Conservation (phyloP, 441 rosid genomes). For the Erodium trifolium region DNA sequence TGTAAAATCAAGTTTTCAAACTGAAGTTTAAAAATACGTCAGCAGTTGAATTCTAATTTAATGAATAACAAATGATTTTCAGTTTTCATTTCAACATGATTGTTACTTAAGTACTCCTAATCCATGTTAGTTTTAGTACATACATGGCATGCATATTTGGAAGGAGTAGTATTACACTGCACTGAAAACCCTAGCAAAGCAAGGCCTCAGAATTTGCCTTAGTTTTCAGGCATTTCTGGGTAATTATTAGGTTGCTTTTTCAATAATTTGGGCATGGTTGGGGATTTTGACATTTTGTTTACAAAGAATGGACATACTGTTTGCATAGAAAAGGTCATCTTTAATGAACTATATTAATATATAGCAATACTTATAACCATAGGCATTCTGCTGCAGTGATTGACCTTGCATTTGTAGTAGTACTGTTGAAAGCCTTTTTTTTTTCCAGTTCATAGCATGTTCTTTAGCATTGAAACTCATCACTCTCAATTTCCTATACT, state of each 20-base stretch:
- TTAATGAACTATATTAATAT: neutral
- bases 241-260: slow-evolving; percentile 1
- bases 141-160: no score
- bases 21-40: no score
- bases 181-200: slow-evolving; percentile 39
- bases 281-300: slow-evolving; percentile 3
- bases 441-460: neutral
- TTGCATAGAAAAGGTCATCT: neutral
- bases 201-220: slow-evolving; percentile 19
- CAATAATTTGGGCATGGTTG: slow-evolving; percentile 8
- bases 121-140: neutral
- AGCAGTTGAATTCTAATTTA: no score
- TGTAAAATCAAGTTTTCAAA: no score
- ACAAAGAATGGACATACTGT: neutral
- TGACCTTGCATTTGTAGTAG: neutral
- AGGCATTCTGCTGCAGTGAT: neutral
- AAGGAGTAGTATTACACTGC: neutral
- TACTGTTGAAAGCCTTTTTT: neutral
- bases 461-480: neutral
- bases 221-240: slow-evolving; percentile 11
- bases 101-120: no score
- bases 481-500: neutral
- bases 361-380: neutral
- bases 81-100: no score
- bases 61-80: no score